These are phyloP conservation scores for Wallacemonas sp. DNA, from an alignment of 208 protist genomes.

Conservation along the genomic window DNA sequence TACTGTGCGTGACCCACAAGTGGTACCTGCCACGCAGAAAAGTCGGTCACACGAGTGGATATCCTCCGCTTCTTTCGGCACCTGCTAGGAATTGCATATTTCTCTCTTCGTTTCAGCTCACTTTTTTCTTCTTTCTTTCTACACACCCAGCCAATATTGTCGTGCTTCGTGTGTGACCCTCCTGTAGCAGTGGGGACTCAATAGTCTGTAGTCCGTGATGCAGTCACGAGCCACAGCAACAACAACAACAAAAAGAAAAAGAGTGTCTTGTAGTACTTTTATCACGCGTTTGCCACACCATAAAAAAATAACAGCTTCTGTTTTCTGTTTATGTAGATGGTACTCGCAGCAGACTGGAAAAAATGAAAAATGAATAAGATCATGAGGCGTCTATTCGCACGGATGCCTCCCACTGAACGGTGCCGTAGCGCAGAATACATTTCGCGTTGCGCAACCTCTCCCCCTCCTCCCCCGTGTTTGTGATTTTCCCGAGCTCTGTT, in stretches of 20 bases:
- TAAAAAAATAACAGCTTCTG: constrained; percentile 6
- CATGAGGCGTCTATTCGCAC: too few relatives aligned
- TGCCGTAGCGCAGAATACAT: too few relatives aligned
- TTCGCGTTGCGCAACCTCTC: too few relatives aligned
- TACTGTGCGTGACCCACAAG: too few relatives aligned
- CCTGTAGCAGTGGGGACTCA: neutral
- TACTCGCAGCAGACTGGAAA: too few relatives aligned
- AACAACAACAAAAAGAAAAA: constrained; percentile 10
- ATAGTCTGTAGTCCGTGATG: neutral
- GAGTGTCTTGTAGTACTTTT: constrained; percentile 6
- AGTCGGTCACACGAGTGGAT: too few relatives aligned
- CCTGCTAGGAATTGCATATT: constrained; percentile 16
- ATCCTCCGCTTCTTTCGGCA: too few relatives aligned
- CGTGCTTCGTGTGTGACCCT: neutral
- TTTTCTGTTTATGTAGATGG: constrained; percentile 3
- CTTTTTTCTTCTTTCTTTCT: constrained; percentile 22
- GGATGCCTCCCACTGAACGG: too few relatives aligned
- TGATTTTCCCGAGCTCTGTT: too few relatives aligned
- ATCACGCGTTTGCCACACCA: neutral
- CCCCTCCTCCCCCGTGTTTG: too few relatives aligned
- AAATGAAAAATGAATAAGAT: constrained; percentile 1
- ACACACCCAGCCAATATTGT: neutral
- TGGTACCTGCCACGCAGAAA: too few relatives aligned
- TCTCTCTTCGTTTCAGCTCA: neutral
- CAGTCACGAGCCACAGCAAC: neutral